These are phyloP conservation scores for Rhododendron mucronatum DNA, from an alignment of 148 eudicot species.

Conservation along the genomic window DNA sequence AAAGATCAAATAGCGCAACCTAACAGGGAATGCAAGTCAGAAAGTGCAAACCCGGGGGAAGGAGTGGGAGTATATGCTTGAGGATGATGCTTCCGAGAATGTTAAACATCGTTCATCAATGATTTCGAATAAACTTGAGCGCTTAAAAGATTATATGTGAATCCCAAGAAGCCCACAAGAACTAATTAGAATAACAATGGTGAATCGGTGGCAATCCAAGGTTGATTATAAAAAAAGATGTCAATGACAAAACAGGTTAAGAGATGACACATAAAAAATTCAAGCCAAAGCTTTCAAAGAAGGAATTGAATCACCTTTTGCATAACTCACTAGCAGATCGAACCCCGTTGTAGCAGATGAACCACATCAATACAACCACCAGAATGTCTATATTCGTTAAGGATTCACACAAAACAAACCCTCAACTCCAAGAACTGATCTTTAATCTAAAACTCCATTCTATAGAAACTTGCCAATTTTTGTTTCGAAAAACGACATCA, in stretches of 20 bases:
- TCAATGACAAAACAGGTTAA: neutral
- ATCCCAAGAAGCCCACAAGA: neutral
- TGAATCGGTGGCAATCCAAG: neutral
- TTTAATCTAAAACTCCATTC: neutral
- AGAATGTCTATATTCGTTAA: conserved; percentile 30
- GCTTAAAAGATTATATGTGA: neutral
- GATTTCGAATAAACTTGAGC: neutral
- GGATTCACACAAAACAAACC: neutral
- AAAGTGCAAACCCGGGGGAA: neutral
- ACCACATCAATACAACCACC: conserved; percentile 49
- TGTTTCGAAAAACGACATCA: neutral
- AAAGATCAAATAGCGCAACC: neutral
- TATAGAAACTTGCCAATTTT: neutral
- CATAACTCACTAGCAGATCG: conserved; percentile 20
- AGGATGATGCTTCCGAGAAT: neutral
- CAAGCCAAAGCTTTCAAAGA: neutral
- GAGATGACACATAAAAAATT: neutral
- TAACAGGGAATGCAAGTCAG: neutral
- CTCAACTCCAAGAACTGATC: neutral
- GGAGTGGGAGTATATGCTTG: neutral
- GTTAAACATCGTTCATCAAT: neutral
- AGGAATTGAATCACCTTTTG: conserved; percentile 23
- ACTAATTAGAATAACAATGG: neutral
- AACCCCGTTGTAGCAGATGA: conserved; percentile 32
- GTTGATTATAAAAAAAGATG: neutral